Evolutionary conservation across 2,329 filamentous ascomycete species (phyloP).

Genomic region (Pseudopithomyces maydicus): DNA sequence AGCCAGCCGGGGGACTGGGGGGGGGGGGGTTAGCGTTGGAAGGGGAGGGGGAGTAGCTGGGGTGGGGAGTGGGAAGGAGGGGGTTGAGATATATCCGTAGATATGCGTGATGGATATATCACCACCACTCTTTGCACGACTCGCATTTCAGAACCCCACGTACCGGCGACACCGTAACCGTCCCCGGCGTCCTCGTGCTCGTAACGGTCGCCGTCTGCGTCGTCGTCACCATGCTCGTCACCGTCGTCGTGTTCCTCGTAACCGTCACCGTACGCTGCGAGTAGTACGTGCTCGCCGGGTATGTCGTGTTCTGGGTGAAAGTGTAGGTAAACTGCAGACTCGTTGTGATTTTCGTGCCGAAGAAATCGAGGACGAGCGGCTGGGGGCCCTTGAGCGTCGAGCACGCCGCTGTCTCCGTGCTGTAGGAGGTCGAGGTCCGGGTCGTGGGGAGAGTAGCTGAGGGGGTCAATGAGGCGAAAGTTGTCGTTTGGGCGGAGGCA

Average conservation of each 20-base stretch:
- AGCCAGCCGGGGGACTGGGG: slow-evolving; percentile 17
- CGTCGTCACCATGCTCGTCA: slow-evolving; percentile 21
- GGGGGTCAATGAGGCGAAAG: too few species aligned
- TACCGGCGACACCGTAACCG: slow-evolving; percentile 17
- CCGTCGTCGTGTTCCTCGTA: slow-evolving; percentile 26
- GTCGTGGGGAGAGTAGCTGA: slow-evolving; percentile 3
- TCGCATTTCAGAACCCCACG: too few species aligned
- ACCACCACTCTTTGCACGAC: too few species aligned
- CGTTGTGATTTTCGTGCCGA: slow-evolving; percentile 14
- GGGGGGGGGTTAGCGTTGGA: too few species aligned
- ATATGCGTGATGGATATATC: too few species aligned
- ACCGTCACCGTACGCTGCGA: slow-evolving; percentile 18
- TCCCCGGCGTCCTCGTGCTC: slow-evolving; percentile 14
- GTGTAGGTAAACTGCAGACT: slow-evolving; percentile 20
- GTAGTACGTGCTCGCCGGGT: slow-evolving; percentile 8
- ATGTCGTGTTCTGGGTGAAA: slow-evolving; percentile 6
- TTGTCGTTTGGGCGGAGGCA: neutral
- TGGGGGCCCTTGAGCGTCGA: neutral
- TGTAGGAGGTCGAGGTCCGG: slow-evolving; percentile 1
- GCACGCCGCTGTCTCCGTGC: neutral
- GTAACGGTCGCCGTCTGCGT: slow-evolving; percentile 20
- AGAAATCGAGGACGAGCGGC: slow-evolving; percentile 8
- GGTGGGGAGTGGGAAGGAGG: too few species aligned
- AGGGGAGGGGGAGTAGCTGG: too few species aligned
- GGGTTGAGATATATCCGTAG: too few species aligned